Evolutionary conservation across 1,284 basidiomycete species (phyloP).

Genomic region (Schizophyllum commune): DNA sequence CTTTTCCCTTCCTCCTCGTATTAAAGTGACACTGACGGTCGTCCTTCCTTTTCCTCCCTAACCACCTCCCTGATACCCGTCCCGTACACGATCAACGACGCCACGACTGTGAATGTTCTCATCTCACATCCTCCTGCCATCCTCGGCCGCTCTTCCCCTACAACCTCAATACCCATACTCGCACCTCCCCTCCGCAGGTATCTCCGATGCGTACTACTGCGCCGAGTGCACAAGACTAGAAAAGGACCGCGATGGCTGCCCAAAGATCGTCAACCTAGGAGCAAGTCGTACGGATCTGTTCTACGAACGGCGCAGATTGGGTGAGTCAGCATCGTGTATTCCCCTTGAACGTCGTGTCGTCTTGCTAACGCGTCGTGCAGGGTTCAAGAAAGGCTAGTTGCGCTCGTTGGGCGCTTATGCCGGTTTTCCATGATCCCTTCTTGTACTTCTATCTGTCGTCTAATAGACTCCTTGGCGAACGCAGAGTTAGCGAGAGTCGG

Average conservation of each 20-base stretch:
- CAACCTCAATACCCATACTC: not conserved
- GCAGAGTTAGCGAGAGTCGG: no score
- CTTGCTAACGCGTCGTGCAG: constrained; percentile 16
- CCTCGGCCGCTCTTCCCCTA: not conserved
- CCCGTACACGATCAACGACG: no score
- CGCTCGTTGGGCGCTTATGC: no score
- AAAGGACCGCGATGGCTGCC: constrained; percentile 97
- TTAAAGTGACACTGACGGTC: not conserved
- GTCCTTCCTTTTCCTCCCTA: not conserved
- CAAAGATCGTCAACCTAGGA: constrained; percentile 96
- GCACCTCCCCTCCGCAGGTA: constrained; percentile 44
- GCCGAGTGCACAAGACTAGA: constrained; percentile 94
- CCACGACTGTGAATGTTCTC: not conserved
- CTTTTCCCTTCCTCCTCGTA: not conserved
- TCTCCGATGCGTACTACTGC: constrained; percentile 96
- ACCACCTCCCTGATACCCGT: not conserved
- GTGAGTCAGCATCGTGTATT: constrained; percentile 39
- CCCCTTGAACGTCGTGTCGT: constrained; percentile 40
- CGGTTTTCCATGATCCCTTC: no score
- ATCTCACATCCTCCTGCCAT: not conserved
- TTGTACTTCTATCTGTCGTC: no score
- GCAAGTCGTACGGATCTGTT: constrained; percentile 85
- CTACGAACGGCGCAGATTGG: constrained; percentile 78
- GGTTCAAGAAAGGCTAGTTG: not conserved
- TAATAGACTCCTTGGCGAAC: no score